Conservation (phyloP, 345 rosid genomes). For the Euphorbia tirucalli region DNA sequence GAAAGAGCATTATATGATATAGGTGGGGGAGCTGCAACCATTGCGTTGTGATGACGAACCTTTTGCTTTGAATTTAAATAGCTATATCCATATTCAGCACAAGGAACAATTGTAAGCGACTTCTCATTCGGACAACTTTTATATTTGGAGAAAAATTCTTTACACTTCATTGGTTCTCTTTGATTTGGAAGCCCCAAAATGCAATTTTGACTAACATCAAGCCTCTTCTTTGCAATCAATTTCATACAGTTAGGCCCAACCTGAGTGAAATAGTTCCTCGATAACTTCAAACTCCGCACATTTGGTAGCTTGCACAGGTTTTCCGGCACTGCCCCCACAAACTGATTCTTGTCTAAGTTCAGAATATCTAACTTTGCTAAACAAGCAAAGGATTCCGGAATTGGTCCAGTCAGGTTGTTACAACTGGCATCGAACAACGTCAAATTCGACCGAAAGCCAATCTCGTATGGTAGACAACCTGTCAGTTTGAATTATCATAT, state of each 20-base stretch:
- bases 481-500: no score
- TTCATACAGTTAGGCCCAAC: conserved; percentile 50
- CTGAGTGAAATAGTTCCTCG: conserved; percentile 53
- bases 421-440: conserved; percentile 41
- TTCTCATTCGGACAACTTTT: conserved; percentile 20
- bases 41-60: not conserved
- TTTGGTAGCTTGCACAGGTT: conserved; percentile 43
- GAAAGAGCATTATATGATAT: conserved; percentile 28
- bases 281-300: conserved; percentile 26
- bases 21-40: conserved; percentile 19
- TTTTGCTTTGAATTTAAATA: conserved; percentile 2
- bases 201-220: conserved; percentile 51
- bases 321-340: conserved; percentile 51
- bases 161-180: conserved; percentile 31
- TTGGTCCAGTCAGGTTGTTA: conserved; percentile 50
- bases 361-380: conserved; percentile 33
- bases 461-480: conserved; percentile 57
- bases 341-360: conserved; percentile 35
- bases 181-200: conserved; percentile 47
- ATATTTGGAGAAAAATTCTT: conserved; percentile 27
- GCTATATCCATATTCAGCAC: conserved; percentile 18
- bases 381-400: conserved; percentile 54
- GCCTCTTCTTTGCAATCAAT: conserved; percentile 24
- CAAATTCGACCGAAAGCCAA: conserved; percentile 35
- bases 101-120: conserved; percentile 35